phyloP scores from a whole-genome alignment of 2,329 filamentous ascomycete genomes.

The Pezicula neosporulosa region DNA sequence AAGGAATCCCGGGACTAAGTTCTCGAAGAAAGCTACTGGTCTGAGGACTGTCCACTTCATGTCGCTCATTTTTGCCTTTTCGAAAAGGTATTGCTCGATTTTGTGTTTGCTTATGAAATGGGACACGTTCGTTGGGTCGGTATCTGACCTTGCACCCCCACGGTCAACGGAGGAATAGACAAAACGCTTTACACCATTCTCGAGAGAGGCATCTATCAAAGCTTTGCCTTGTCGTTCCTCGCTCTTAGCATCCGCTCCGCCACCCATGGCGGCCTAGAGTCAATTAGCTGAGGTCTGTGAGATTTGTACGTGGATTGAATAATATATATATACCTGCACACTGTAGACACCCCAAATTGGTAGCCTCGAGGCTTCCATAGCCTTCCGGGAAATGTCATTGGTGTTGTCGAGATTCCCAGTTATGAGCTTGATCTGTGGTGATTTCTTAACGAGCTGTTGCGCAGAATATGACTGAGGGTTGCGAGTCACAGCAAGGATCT shows the following conservation, averaged over 20 bases:
- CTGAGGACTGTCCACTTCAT: constrained; percentile 53
- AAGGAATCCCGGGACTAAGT: constrained; percentile 13
- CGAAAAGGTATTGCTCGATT: constrained; percentile 55
- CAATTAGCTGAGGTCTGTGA: not conserved
- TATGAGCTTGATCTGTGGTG: constrained; percentile 48
- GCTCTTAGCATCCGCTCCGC: too few relatives aligned
- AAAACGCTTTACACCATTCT: constrained; percentile 52
- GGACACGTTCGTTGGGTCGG: constrained; percentile 50
- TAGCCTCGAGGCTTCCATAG: constrained; percentile 16
- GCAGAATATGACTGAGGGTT: constrained; percentile 45
- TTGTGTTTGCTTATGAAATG: constrained; percentile 58
- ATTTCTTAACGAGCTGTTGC: constrained; percentile 44
- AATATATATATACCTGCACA: constrained; percentile 41
- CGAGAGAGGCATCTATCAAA: constrained; percentile 51
- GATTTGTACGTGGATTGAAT: not conserved
- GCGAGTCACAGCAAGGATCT: constrained; percentile 47
- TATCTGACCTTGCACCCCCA: constrained; percentile 45
- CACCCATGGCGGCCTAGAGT: constrained; percentile 18
- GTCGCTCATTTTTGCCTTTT: constrained; percentile 32
- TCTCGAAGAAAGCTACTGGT: constrained; percentile 52
- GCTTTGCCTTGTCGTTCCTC: constrained; percentile 54
- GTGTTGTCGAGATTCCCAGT: constrained; percentile 54
- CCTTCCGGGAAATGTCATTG: constrained; percentile 44
- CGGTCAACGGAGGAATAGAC: constrained; percentile 61
- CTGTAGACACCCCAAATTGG: constrained; percentile 58